A percentile compares a stretch with the other conserved stretches of the same genome.
Conservation (phyloP, 2,329 filamentous ascomycete species). For the Aspergillus tanneri region DNA sequence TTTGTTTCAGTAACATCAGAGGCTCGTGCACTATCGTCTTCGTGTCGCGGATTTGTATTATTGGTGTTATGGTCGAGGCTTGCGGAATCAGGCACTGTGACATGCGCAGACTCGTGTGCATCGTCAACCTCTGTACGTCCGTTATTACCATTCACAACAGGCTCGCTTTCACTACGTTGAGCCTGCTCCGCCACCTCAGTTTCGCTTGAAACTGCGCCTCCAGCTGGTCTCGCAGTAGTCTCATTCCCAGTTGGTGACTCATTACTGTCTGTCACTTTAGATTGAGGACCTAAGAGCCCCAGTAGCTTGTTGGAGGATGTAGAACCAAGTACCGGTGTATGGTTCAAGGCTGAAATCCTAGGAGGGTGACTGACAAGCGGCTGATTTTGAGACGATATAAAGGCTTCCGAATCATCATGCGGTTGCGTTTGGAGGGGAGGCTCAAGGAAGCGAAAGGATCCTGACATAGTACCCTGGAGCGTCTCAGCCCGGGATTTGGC, state of each 20-base stretch:
- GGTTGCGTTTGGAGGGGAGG: conserved; percentile 15
- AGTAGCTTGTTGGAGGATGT: conserved; percentile 7
- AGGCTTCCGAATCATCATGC: conserved; percentile 15
- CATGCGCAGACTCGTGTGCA: not conserved
- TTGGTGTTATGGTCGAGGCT: not conserved
- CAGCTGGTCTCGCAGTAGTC: not conserved
- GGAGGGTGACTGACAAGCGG: conserved; percentile 9
- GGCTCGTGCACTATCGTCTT: not conserved
- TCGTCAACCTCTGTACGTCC: not conserved
- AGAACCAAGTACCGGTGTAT: not conserved
- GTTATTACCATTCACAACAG: not conserved
- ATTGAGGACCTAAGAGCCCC: conserved; percentile 2
- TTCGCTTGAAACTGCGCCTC: not conserved
- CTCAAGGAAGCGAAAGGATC: conserved; percentile 7
- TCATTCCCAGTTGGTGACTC: not conserved
- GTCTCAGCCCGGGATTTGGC: conserved; percentile 11
- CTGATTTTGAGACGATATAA: conserved; percentile 28
- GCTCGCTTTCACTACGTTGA: not conserved
- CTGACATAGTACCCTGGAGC: not conserved
- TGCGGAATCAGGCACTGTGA: not conserved
- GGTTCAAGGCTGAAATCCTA: not conserved
- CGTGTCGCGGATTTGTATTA: not conserved
- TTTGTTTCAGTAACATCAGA: not conserved
- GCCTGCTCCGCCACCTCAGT: not conserved
- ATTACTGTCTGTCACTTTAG: not conserved